phyloP scores from a whole-genome alignment of 441 rosid genomes.

The Gossypium lobatum region DNA sequence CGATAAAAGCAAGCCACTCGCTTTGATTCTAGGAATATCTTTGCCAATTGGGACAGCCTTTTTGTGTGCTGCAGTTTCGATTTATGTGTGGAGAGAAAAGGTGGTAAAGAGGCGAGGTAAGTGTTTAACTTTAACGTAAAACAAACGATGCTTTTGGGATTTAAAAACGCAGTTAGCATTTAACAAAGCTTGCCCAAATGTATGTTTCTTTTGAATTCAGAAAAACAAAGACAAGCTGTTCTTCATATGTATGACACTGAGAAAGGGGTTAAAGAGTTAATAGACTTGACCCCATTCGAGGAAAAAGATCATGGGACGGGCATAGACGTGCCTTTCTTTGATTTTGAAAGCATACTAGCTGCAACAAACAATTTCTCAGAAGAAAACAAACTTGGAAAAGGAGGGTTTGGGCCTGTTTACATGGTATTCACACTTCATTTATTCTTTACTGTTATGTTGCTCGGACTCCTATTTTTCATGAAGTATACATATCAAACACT shows the following conservation, averaged over 20 bases:
- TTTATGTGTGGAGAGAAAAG: conserved; percentile 39
- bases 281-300: conserved; percentile 12
- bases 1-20: conserved; percentile 19
- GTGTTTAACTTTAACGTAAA: background rate
- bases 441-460: background rate
- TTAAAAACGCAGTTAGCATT: background rate
- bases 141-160: background rate
- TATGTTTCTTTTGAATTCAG: conserved; percentile 15
- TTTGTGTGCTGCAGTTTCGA: conserved; percentile 27
- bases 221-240: background rate
- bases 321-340: conserved; percentile 32
- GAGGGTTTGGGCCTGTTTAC: background rate
- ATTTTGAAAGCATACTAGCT: conserved; percentile 25
- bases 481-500: too few species aligned
- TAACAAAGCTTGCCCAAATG: background rate
- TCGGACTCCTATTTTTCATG: too few species aligned
- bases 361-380: conserved; percentile 13
- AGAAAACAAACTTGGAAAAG: conserved; percentile 10
- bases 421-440: background rate
- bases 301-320: conserved; percentile 30
- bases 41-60: conserved; percentile 24
- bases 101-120: conserved; percentile 29
- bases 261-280: conserved; percentile 22
- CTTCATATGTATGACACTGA: conserved; percentile 20
- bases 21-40: conserved; percentile 24